Evolutionary conservation across 176 grass and related monocot species (phyloP), one percentile per base, ranked within the genome.

Genomic region (Eremochloa ophiuroides): DNA sequence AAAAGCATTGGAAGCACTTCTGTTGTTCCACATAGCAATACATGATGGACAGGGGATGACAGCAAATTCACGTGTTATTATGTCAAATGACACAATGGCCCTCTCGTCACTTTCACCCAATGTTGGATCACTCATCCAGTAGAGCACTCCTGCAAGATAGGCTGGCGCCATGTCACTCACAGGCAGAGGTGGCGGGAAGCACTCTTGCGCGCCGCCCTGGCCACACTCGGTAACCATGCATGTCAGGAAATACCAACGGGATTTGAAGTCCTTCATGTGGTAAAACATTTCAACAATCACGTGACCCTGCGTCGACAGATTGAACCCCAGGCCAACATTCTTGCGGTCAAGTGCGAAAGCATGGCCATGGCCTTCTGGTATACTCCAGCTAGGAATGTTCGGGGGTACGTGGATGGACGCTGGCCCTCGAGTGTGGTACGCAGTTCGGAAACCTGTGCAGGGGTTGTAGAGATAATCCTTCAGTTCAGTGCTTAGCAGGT

Each of bases 281-380:
- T 13, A 75, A 2, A 18, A 23, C 25, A 75, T 2, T 2, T 25
- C 22, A 7, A 76, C 16, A 26, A 23, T 58, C 4, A 40, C 33
- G 8, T 43, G 12, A 10, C 76, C 62, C 10, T 83, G 81, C 1
- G 20, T 75, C 23, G 66, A 56, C 1, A 2, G 44, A 35, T 75
- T 56, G 61, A 83, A 83, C 17, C 82, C 82, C 62, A 84, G n/a
- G 18, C 73, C 82, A 69, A 66, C 7, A 44, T 23, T 83, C 81
- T 51, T 74, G 25, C 20, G 28, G 71, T 59, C 70, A 29, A 75
- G 8, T 37, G 38, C 46, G 46, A 50, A 50, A 50, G 46, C 47
- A 50, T 20, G 47, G 47, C 17, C 6, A 16, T 50, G 58, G 12
- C 31, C 23, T 81, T 82, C 55, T 43, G 8, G 7, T 17, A 13